Evolutionary conservation across 2,329 filamentous ascomycete genomes (phyloP), one percentile per base, ranked within the genome.

Genomic region (Pleoardoris graminearum): DNA sequence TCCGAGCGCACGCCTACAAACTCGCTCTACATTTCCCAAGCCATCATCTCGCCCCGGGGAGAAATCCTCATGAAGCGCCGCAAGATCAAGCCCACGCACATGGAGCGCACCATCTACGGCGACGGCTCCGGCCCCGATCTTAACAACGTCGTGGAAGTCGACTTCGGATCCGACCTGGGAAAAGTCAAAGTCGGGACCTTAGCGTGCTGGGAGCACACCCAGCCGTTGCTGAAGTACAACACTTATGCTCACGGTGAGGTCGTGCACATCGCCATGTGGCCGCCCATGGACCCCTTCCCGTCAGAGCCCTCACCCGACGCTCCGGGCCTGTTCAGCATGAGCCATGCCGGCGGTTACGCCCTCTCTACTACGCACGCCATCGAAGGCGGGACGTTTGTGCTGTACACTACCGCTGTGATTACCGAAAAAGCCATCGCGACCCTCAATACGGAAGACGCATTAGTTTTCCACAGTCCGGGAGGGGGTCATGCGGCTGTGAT

Each of bases 311-410:
- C 35, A 12, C 33, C 23, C 3, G 3, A 49, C 1, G 21, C 35
- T 3, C 62, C 66, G 7, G 71, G 60, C 0, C 59, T 75, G 37
- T 76, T 59, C 32, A 69, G 65, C 17, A 75, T 77, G 73, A 70
- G 64, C 7, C 59, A 65, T 11, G 71, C 76, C 14, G 37, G 37
- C 21, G 54, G 70, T 67, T 68, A 58, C 55, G 29, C 46, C 50
- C 25, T 38, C 69, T 79, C 80, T 0, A 79, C 80, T 54, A 76
- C 78, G 0, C 84, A 85, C 57, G 82, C 83, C 1, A 78, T 85
- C 7, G 84, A 86, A 61, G 77, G 79, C 1, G 73, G 75, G 7
- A 67, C 79, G 0, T 86, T 80, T 53, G 83, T 86, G 1, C 74
- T 85, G 3, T 80, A 83, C 56, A 70, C 71, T 42, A 82, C 81